Conservation (phyloP, 495 filamentous ascomycete species). For the Filosporella fistucella region DNA sequence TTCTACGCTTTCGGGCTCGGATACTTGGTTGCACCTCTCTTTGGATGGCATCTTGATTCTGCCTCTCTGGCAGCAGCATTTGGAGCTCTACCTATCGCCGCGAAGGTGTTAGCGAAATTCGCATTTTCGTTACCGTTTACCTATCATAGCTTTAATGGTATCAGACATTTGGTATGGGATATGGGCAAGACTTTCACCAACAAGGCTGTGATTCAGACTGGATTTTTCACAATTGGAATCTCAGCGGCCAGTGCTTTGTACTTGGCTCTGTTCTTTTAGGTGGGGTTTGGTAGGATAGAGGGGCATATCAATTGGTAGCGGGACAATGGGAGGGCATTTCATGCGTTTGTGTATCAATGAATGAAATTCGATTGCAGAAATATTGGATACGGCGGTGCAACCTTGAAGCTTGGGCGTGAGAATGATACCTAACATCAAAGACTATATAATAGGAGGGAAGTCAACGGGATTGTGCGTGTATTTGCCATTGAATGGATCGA, state of each 20-base stretch:
- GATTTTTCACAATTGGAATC: slow-evolving; percentile 69
- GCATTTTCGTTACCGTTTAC: slow-evolving; percentile 75
- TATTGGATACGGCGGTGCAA: too few species aligned
- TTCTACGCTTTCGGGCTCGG: slow-evolving; percentile 81
- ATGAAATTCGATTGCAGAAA: neutral
- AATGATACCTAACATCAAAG: too few species aligned
- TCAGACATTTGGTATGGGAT: slow-evolving; percentile 92
- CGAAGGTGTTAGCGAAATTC: slow-evolving; percentile 71
- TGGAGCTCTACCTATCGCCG: slow-evolving; percentile 57
- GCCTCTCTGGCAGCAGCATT: slow-evolving; percentile 74
- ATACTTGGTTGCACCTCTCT: slow-evolving; percentile 75
- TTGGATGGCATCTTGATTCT: slow-evolving; percentile 84
- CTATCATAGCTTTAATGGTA: slow-evolving; percentile 80
- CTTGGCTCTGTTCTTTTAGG: slow-evolving; percentile 51
- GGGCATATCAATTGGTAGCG: neutral
- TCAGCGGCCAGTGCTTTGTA: slow-evolving; percentile 56
- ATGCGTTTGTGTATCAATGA: slow-evolving; percentile 2
- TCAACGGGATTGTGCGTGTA: too few species aligned
- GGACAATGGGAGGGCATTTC: neutral
- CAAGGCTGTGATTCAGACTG: slow-evolving; percentile 64
- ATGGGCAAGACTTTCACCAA: slow-evolving; percentile 63
- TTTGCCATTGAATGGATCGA: too few species aligned
- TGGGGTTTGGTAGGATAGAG: neutral
- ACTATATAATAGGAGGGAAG: too few species aligned
- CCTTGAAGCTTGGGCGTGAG: too few species aligned